Percentiles rank a stretch among this genome's conserved stretches.
Evolutionary conservation across 1,284 basidiomycete genomes (phyloP).

Genomic region (Phlebopus sp.): DNA sequence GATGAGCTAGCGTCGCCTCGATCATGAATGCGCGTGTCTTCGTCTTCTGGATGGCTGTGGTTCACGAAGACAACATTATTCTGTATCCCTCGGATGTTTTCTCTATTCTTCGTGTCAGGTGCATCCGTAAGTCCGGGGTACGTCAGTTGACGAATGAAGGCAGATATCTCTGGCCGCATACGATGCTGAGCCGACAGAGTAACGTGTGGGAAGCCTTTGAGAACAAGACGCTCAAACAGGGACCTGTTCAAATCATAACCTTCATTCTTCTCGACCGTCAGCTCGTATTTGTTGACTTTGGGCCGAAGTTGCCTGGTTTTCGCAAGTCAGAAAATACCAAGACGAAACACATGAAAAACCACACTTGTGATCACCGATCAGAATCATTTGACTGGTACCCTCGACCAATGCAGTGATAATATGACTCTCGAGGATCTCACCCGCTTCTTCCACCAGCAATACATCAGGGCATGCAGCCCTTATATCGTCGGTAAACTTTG

Average conservation of each 20-base stretch:
- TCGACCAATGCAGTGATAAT: conserved; percentile 49
- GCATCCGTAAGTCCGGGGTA: conserved; percentile 61
- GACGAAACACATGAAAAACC: conserved; percentile 16
- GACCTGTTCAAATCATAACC: conserved; percentile 60
- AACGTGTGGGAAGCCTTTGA: conserved; percentile 53
- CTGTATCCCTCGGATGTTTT: conserved; percentile 46
- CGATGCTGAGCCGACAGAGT: conserved; percentile 53
- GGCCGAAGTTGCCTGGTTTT: conserved; percentile 56
- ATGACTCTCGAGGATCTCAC: conserved; percentile 65
- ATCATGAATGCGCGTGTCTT: conserved; percentile 37
- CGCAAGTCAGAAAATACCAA: conserved; percentile 2
- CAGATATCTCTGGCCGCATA: conserved; percentile 63
- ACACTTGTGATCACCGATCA: conserved; percentile 66
- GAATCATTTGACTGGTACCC: conserved; percentile 46
- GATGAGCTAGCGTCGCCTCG: conserved; percentile 40
- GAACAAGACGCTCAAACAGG: conserved; percentile 60
- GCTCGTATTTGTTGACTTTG: conserved; percentile 55
- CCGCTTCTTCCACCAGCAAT: conserved; percentile 61
- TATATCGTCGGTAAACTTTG: conserved; percentile 48
- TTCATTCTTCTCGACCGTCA: conserved; percentile 59
- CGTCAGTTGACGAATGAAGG: conserved; percentile 52
- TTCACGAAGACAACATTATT: conserved; percentile 56
- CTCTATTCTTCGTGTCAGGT: conserved; percentile 42
- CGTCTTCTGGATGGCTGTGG: conserved; percentile 51
- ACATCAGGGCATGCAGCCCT: conserved; percentile 43